These are phyloP conservation scores for Pecoramyces ruminantium DNA, from an alignment of 192 early-diverging fungal genomes.

Conservation along the genomic window DNA sequence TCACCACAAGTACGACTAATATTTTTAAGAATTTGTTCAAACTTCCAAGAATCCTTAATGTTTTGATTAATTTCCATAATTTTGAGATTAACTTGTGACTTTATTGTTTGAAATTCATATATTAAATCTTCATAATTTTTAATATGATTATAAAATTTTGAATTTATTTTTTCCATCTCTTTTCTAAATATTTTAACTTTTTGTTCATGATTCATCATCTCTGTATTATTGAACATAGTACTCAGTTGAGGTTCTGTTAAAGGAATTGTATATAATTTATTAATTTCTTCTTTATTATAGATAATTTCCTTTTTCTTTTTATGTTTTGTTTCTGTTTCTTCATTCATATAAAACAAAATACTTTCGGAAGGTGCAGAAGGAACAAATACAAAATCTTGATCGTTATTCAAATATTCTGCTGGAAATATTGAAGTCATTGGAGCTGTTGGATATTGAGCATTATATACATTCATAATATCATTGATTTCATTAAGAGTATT, in stretches of 20 bases:
- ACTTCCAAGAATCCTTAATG: neutral
- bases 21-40: neutral
- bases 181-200: neutral
- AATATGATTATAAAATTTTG: neutral
- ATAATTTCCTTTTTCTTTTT: neutral
- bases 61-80: neutral
- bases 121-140: neutral
- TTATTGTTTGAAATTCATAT: neutral
- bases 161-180: neutral
- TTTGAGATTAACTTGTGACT: neutral
- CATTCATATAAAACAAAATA: neutral
- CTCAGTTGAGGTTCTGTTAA: neutral
- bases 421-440: neutral
- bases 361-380: neutral
- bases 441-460: neutral
- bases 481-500: neutral
- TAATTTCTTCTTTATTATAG: neutral
- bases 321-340: neutral
- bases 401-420: neutral
- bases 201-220: neutral
- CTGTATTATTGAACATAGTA: neutral
- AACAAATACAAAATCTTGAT: neutral
- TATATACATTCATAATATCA: neutral
- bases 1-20: neutral
- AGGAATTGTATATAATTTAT: neutral